These are phyloP conservation scores for Skeletonema tropicum DNA, from an alignment of 108 stramenopile species.

Conservation along the genomic window DNA sequence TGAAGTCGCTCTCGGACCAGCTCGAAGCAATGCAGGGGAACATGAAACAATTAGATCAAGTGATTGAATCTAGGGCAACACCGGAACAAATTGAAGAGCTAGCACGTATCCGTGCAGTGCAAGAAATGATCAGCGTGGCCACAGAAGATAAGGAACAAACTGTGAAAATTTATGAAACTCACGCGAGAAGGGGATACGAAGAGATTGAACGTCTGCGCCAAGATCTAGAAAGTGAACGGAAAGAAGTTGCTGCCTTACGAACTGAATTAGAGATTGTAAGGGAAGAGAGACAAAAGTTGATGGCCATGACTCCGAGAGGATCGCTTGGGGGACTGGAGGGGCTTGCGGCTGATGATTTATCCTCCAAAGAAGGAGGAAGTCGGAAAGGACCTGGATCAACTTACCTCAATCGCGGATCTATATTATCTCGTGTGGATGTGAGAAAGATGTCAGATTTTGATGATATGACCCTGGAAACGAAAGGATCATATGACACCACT, in stretches of 20 bases:
- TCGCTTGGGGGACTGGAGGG: not conserved
- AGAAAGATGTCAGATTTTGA: slow-evolving; percentile 31
- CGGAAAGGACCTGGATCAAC: not conserved
- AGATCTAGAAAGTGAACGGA: slow-evolving; percentile 39
- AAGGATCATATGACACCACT: slow-evolving; percentile 29
- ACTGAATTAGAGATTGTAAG: slow-evolving; percentile 27
- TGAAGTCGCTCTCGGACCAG: slow-evolving; percentile 29
- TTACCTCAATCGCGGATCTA: slow-evolving; percentile 4
- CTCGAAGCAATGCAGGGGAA: slow-evolving; percentile 32
- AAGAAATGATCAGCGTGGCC: slow-evolving; percentile 28
- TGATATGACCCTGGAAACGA: slow-evolving; percentile 48
- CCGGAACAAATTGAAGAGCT: slow-evolving; percentile 48
- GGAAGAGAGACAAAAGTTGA: slow-evolving; percentile 15
- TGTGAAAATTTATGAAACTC: slow-evolving; percentile 41
- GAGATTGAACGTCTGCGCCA: slow-evolving; percentile 44
- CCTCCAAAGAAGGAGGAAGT: slow-evolving; percentile 1
- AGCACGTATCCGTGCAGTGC: slow-evolving; percentile 41
- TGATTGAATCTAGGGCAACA: slow-evolving; percentile 45
- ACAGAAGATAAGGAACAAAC: slow-evolving; percentile 49
- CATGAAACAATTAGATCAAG: slow-evolving; percentile 37
- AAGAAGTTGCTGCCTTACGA: slow-evolving; percentile 33
- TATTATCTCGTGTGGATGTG: not conserved
- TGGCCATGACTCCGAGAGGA: not conserved
- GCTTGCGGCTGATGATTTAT: not conserved
- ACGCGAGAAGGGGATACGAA: slow-evolving; percentile 46